Evolutionary conservation across 2,329 filamentous ascomycete genomes (phyloP).

Genomic region (Malbranchea cinnamomea): DNA sequence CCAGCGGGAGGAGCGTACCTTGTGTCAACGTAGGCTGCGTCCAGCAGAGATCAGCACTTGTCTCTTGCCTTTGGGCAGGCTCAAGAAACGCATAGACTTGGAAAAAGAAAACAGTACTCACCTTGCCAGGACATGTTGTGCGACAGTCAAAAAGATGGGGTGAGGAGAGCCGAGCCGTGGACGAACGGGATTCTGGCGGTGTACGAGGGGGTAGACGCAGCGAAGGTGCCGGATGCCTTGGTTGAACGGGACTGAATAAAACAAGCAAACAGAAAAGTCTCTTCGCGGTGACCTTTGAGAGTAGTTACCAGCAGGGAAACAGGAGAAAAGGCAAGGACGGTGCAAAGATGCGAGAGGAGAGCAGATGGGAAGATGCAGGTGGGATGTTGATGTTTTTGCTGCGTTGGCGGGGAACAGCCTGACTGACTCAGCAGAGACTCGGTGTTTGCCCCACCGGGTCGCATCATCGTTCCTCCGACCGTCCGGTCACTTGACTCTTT

Average conservation of each 20-base stretch:
- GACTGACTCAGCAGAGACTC: slow-evolving; percentile 3
- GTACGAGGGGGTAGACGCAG: not conserved
- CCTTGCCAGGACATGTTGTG: slow-evolving; percentile 40
- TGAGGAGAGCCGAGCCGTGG: too few relatives aligned
- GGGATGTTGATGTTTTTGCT: slow-evolving; percentile 4
- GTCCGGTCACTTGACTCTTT: too few relatives aligned
- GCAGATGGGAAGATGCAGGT: not conserved
- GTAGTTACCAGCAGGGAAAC: not conserved
- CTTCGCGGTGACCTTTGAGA: too few relatives aligned
- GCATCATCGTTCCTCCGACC: too few relatives aligned
- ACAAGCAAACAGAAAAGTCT: too few relatives aligned
- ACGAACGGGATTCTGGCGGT: not conserved
- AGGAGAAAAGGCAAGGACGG: not conserved
- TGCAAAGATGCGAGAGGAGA: not conserved
- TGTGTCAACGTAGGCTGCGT: slow-evolving; percentile 44
- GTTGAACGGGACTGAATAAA: too few relatives aligned
- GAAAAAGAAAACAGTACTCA: slow-evolving; percentile 23
- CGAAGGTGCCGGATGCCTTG: not conserved
- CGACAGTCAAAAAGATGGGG: too few relatives aligned
- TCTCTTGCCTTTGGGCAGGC: slow-evolving; percentile 5
- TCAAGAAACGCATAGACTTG: slow-evolving; percentile 3
- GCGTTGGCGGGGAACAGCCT: not conserved
- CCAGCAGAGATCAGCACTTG: slow-evolving; percentile 7
- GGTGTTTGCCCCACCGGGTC: too few relatives aligned
- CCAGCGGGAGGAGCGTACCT: slow-evolving; percentile 31